Evolutionary conservation across 129 eudicot genomes (phyloP).

Genomic region (Tagetes patula): DNA sequence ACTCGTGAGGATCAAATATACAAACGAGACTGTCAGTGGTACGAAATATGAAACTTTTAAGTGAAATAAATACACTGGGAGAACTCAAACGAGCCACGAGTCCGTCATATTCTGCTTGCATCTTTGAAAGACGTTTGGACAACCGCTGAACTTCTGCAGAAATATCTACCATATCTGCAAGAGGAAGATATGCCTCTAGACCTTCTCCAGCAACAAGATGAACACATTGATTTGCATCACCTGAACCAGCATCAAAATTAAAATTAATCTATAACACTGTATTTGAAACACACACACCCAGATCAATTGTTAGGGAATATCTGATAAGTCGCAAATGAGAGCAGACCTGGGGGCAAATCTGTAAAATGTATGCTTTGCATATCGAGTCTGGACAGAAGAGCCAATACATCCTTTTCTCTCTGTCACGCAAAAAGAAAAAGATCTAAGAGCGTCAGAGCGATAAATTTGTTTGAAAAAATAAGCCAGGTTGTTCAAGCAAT

Average conservation of each 20-base stretch:
- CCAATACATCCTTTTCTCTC: conserved; percentile 91
- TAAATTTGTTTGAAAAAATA: background rate
- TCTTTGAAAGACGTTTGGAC: conserved; percentile 75
- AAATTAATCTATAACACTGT: background rate
- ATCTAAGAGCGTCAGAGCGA: background rate
- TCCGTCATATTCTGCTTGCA: conserved; percentile 83
- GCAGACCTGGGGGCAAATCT: conserved; percentile 73
- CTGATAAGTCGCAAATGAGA: background rate
- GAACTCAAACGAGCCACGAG: conserved; percentile 77
- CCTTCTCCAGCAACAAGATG: conserved; percentile 98
- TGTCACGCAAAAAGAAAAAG: conserved; percentile 23
- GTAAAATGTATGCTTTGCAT: conserved; percentile 53
- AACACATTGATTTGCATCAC: conserved; percentile 76
- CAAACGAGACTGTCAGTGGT: background rate
- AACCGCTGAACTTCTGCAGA: conserved; percentile 85
- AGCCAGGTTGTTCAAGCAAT: too few relatives aligned
- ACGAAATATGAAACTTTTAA: background rate
- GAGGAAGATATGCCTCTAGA: conserved; percentile 97
- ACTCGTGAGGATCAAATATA: background rate
- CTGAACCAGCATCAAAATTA: conserved; percentile 36
- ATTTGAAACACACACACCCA: background rate
- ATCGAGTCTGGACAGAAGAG: conserved; percentile 94
- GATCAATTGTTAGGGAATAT: background rate
- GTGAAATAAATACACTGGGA: conserved; percentile 46
- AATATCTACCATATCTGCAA: conserved; percentile 93